Base-by-base conservation (phyloP, 2,329 filamentous ascomycete genomes). In the Teratosphaeria pseudoeucalypti region DNA sequence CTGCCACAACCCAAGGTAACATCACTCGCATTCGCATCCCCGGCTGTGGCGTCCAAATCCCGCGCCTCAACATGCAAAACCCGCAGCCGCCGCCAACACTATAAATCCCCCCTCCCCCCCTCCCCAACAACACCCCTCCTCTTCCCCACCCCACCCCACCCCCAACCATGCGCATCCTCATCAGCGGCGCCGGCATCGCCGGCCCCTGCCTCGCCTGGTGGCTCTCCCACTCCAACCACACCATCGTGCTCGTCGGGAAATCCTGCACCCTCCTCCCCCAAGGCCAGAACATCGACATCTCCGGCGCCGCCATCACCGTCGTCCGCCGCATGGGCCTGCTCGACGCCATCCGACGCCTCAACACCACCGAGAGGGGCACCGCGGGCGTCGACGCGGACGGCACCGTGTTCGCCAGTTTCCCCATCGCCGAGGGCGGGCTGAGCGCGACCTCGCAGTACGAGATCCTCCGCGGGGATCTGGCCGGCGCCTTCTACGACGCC, bases 401-500 rank as follows among this genome's bases (percentile, higher is more conserved):
- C n/a, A 58, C 56, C 12, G 43, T 58, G 12, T 62, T 63, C 26
- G 69, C 66, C 11, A 62, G 61, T 9, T 62, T 63, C 29, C 65
- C 67, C 71, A 67, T 61, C 11, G 60, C 55, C 16, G 57, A 61
- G 43, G 43, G 43, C n/a, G 43, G 14, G 7, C 19, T 47, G 3
- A 54, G 19, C 14, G 64, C 58, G 3, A 58, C 58, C 39, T 58
- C 62, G 16, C 23, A 19, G 16, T 12, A 37, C 43, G 82, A 84
- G 68, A 82, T 84, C 55, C 59, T 84, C 75, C 72, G 82, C 9
- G 81, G 79, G 0, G 79, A 82, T 57, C 62, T 84, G 34, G 77
- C 75, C 12, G 66, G 64, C 0, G 64, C 83, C 1, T 59, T 84
- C 0, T 74, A 79, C 6, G 58, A 66, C 5, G 64, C 60, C 19